phyloP scores from a whole-genome alignment of 2,329 filamentous ascomycete genomes.

The Lecanosticta acicola region DNA sequence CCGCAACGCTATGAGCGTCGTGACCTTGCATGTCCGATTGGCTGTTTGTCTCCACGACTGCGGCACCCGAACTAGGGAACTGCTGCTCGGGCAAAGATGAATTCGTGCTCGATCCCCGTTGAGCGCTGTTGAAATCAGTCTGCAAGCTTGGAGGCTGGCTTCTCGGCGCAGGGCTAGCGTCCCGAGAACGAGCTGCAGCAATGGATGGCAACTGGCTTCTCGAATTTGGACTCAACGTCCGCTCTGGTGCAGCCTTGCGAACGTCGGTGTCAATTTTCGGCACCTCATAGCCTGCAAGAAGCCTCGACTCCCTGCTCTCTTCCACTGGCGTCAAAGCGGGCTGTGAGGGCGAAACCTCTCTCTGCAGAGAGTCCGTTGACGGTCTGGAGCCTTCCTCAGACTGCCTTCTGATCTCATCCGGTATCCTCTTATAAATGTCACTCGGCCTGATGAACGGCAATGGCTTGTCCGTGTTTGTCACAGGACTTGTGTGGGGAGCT shows the following conservation, averaged over 20 bases:
- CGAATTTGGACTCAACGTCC: neutral
- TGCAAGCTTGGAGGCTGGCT: conserved; percentile 3
- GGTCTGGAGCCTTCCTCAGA: conserved; percentile 55
- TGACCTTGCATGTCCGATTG: conserved; percentile 4
- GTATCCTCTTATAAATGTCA: conserved; percentile 69
- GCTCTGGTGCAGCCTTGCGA: neutral
- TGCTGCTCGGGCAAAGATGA: conserved; percentile 39
- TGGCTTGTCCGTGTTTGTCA: conserved; percentile 43
- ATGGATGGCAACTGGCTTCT: conserved; percentile 2
- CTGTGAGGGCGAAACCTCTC: conserved; percentile 24
- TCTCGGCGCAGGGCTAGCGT: neutral
- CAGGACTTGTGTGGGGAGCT: conserved; percentile 14
- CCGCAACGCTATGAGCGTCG: neutral
- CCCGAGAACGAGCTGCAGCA: neutral
- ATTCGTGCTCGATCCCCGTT: conserved; percentile 10
- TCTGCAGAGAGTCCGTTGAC: conserved; percentile 48
- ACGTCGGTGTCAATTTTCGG: neutral
- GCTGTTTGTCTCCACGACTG: conserved; percentile 23
- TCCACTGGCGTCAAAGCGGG: conserved; percentile 19
- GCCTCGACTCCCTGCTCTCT: conserved; percentile 18
- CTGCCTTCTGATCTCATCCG: conserved; percentile 57
- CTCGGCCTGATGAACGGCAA: conserved; percentile 65
- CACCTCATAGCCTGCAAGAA: conserved; percentile 13
- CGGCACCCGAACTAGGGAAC: conserved; percentile 40
- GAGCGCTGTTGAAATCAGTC: conserved; percentile 3